Conservation (phyloP, 805 yeast genomes). For the Myxozyma vanderwaltii region DNA sequence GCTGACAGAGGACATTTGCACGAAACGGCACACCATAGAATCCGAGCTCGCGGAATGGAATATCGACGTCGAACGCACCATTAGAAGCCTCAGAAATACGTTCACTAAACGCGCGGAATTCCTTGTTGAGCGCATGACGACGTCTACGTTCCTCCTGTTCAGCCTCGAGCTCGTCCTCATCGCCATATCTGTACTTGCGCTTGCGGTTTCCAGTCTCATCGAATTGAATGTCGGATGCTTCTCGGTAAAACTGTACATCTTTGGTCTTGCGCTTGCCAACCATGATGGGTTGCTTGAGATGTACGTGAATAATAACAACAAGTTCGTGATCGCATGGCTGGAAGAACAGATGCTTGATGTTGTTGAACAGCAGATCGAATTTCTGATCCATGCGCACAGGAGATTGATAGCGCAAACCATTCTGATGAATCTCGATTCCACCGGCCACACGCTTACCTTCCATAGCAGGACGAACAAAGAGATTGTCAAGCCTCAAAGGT, state of each 20-base stretch:
- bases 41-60: slow-evolving; percentile 94
- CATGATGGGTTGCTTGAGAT: slow-evolving; percentile 87
- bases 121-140: slow-evolving; percentile 86
- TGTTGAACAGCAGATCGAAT: slow-evolving; percentile 84
- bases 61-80: slow-evolving; percentile 83
- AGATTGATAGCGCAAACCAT: slow-evolving; percentile 92
- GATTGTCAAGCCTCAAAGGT: slow-evolving; percentile 82
- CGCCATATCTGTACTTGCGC: slow-evolving; percentile 86
- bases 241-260: slow-evolving; percentile 95
- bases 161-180: slow-evolving; percentile 96
- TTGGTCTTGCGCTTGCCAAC: slow-evolving; percentile 94
- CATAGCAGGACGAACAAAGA: slow-evolving; percentile 91
- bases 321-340: slow-evolving; percentile 96
- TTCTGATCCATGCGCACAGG: slow-evolving; percentile 80
- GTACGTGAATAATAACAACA: slow-evolving; percentile 88
- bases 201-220: slow-evolving; percentile 96
- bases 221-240: slow-evolving; percentile 92
- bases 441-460: slow-evolving; percentile 97
- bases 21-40: slow-evolving; percentile 97
- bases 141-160: slow-evolving; percentile 97
- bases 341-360: slow-evolving; percentile 90
- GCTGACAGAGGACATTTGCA: slow-evolving; percentile 91
- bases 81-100: slow-evolving; percentile 84
- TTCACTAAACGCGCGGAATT: slow-evolving; percentile 86
- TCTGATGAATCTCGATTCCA: slow-evolving; percentile 85